Percentiles rank a stretch among this genome's conserved stretches.
Evolutionary conservation across 805 yeast genomes (phyloP).

Genomic region (Teunomyces gatunensis): DNA sequence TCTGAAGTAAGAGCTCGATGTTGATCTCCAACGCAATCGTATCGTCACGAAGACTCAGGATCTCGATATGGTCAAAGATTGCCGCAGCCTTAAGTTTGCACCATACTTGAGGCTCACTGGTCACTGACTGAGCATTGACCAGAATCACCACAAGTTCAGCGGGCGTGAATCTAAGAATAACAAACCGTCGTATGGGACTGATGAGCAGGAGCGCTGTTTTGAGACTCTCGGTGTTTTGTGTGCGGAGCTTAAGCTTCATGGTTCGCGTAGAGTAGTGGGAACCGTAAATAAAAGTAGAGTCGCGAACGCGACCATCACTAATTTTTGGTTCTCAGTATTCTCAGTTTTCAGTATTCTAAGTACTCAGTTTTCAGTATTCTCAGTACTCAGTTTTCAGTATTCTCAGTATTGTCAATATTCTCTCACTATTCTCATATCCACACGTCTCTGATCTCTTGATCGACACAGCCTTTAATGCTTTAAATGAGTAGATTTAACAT

Average conservation of each 20-base stretch:
- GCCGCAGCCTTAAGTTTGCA: slow-evolving; percentile 47
- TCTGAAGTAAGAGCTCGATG: slow-evolving; percentile 57
- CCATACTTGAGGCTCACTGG: slow-evolving; percentile 68
- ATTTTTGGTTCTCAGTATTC: no score
- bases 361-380: background rate
- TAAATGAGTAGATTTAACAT: background rate
- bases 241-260: slow-evolving; percentile 26
- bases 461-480: no score
- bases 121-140: slow-evolving; percentile 36
- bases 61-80: slow-evolving; percentile 49
- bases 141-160: slow-evolving; percentile 50
- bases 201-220: slow-evolving; percentile 47
- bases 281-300: background rate
- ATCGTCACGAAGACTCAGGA: slow-evolving; percentile 52
- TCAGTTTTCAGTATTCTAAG: background rate
- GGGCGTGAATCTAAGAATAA: slow-evolving; percentile 56
- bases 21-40: slow-evolving; percentile 60
- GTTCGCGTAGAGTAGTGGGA: slow-evolving; percentile 5
- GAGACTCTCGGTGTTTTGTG: slow-evolving; percentile 25
- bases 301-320: no score
- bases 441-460: no score
- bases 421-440: background rate
- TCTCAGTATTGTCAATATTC: background rate
- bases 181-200: slow-evolving; percentile 51
- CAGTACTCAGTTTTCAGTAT: background rate